Evolutionary conservation across 164 flowering plant species (phyloP).

Genomic region (Taxillus chinensis): DNA sequence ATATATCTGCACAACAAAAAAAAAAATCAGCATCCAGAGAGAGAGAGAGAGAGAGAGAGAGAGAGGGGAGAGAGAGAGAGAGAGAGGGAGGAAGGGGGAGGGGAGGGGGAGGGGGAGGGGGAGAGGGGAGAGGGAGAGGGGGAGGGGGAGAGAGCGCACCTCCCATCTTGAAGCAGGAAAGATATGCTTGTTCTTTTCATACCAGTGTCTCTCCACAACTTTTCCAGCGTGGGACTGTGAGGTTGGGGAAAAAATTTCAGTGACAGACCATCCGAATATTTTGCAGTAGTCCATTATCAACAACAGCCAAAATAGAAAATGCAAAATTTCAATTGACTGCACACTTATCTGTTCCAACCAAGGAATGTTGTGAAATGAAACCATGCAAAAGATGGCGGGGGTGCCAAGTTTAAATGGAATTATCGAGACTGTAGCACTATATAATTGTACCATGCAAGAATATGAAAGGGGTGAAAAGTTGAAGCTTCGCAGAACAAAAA

Average conservation of each 20-base stretch:
- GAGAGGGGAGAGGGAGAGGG: constrained; percentile 6
- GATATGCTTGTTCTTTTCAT: constrained; percentile 95
- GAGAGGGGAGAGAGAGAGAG: not conserved
- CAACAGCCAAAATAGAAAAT: no score
- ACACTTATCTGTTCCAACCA: no score
- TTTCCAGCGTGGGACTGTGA: constrained; percentile 96
- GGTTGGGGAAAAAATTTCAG: not conserved
- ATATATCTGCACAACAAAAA: constrained; percentile 47
- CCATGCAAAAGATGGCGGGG: no score
- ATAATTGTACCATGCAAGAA: no score
- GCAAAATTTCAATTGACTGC: no score
- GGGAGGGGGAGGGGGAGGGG: constrained; percentile 1
- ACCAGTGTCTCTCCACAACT: constrained; percentile 99
- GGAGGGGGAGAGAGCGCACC: constrained; percentile 31
- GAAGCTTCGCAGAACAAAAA: no score
- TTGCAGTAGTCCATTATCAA: no score
- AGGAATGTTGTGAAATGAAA: no score
- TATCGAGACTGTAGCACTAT: no score
- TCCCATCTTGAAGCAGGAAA: constrained; percentile 99
- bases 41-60: not conserved
- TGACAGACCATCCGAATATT: not conserved
- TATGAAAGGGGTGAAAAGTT: no score
- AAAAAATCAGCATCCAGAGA: no score
- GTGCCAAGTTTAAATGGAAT: no score
- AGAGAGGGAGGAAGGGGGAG: not conserved